Evolutionary conservation across 768 basidiomycete species (phyloP), one percentile per base, ranked within the genome.

Genomic region (Psilocybe subaeruginosa): DNA sequence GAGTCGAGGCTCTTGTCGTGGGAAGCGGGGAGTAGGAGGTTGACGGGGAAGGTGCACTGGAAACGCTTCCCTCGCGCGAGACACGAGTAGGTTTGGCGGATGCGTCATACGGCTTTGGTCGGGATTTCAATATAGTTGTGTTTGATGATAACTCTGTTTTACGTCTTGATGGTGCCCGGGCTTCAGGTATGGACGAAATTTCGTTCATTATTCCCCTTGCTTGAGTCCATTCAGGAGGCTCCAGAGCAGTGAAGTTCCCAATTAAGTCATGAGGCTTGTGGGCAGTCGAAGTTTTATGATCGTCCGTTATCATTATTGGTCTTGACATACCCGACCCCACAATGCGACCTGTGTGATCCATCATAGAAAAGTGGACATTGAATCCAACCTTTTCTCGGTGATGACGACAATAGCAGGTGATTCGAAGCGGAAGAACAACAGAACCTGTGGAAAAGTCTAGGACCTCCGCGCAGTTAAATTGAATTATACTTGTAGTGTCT

Each of bases 271-370:
- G 62, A 58, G 68, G 73, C 62, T 70, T 70, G 51, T 70, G 74
- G 16, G 74, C 69, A 41, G 75, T 69, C 14, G 77, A 85, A 30
- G 93, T 95, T 77, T 99, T 99, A 78, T 99, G 97, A 74, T 99
- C 97, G 78, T 99, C 97, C 1, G 97, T 99, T 66, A 99, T 99
- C 89, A 99, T 96, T 66, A 99, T 95, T 3, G 97, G 94, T 31
- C 88, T 86, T 1, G 95, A 92, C 56, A 80, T 83, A 4, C 94
- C 95, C 7, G 85, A 82, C 12, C 93, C 96, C 56, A 99, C 86
- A 51, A 93, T 75, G 19, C 90, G 84, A 2, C 95, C 96, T 27
- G 77, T 79, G 67, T 88, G 79, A 67, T 97, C 93, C 71, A 87
- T 84, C 81, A 99, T 84, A 17, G 88, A 86, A 72, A 98, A 91